Conservation (phyloP, 2,329 filamentous ascomycete genomes). For the Clonostachys sp. region DNA sequence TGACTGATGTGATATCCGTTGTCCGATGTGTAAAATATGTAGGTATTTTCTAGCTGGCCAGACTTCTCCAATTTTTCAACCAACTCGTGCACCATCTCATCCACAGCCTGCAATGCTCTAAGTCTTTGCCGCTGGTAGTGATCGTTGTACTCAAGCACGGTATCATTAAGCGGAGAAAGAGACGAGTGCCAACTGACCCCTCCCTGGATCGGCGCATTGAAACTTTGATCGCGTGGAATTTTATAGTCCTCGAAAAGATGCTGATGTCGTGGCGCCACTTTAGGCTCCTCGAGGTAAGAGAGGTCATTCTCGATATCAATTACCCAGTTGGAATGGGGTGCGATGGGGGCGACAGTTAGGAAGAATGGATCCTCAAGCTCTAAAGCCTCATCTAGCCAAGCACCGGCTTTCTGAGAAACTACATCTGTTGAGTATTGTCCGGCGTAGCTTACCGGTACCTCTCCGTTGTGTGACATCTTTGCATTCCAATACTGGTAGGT, state of each 20-base stretch:
- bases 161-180: constrained; percentile 23
- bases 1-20: constrained; percentile 51
- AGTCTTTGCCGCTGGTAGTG: constrained; percentile 32
- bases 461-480: constrained; percentile 56
- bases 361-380: constrained; percentile 44
- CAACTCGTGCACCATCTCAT: constrained; percentile 34
- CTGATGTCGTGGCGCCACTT: constrained; percentile 47
- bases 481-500: constrained; percentile 66
- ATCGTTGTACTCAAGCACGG: constrained; percentile 24
- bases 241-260: constrained; percentile 53
- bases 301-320: neutral
- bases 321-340: neutral
- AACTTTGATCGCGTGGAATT: constrained; percentile 59
- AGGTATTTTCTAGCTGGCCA: constrained; percentile 31
- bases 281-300: constrained; percentile 33
- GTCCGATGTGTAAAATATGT: constrained; percentile 47
- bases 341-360: constrained; percentile 35
- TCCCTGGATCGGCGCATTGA: constrained; percentile 48
- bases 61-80: constrained; percentile 21
- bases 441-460: constrained; percentile 44
- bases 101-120: constrained; percentile 34
- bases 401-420: constrained; percentile 41
- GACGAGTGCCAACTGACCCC: constrained; percentile 37
- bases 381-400: constrained; percentile 47
- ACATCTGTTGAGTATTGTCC: constrained; percentile 50